Base-by-base conservation (phyloP, 768 basidiomycete species). In the Suillus luteus region DNA sequence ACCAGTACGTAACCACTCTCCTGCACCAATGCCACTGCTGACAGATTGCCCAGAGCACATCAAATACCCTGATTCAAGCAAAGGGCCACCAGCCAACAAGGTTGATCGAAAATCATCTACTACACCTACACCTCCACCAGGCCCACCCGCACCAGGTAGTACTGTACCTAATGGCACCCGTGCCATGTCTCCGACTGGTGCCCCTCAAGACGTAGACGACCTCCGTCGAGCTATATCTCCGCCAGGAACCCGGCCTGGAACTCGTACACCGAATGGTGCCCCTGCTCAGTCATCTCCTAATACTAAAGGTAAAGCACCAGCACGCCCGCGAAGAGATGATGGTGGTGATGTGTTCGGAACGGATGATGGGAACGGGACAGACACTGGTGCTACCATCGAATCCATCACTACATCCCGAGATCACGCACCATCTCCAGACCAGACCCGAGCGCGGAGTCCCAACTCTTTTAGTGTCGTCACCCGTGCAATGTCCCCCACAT, bases 31-130 rank as follows among this genome's bases (percentile, higher is more conserved):
- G 15, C 48, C 37, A 24, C 63, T 60, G 55, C 66, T 60, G 24
- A 65, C 55, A 24, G 12, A 27, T 44, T 46, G 5, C 35, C 64
- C 73, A 94, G 93, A 89, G 73, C 92, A 96, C 72, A 96, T 96
- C 81, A 95, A 95, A 78, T 96, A 97, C 73, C 94, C 95, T 9
- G 90, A 92, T 66, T 81, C 85, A 22, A 84, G 74, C 64, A 78
- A 80, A 62, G 70, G 76, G 17, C 78, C 82, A 31, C 75, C 80
- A 43, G 59, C 65, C 40, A 35, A 33, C 62, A 60, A 55, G 41
- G 7, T 51, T 14, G 73, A 75, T 55, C 83, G 83, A 49, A 87
- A 85, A 71, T 73, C 81, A 3, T 86, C 88, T 1, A 70, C 81
- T 27, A 68, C 74, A 0, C 75, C 75, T 24, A 80, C 79, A 48